Evolutionary conservation across 1,284 basidiomycete species (phyloP).

Genomic region (Rhodotorula glutinis): DNA sequence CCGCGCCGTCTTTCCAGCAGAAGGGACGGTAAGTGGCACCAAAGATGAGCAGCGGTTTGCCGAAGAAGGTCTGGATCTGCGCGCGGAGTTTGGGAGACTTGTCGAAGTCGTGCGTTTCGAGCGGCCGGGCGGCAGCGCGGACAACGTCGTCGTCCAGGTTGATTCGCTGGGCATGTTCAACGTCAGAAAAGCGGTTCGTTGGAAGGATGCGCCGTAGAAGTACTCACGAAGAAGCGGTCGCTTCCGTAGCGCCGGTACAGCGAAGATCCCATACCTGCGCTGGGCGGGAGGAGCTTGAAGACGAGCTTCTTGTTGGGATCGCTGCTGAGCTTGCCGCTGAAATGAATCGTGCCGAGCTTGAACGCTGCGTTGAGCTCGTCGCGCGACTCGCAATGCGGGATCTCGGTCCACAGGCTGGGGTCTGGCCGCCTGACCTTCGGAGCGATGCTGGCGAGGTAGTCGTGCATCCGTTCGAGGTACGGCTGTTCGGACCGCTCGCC

Average conservation of each 20-base stretch:
- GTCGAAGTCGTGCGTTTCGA: neutral
- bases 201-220: no score
- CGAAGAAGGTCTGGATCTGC: slow-evolving; percentile 13
- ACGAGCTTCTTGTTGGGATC: neutral
- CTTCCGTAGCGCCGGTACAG: slow-evolving; percentile 21
- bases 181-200: no score
- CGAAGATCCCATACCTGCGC: slow-evolving; percentile 13
- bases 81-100: neutral
- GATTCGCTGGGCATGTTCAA: slow-evolving; percentile 6
- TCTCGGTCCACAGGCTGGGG: slow-evolving; percentile 12
- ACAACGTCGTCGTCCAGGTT: slow-evolving; percentile 17
- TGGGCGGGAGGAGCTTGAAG: slow-evolving; percentile 15
- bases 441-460: slow-evolving; percentile 13
- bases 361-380: slow-evolving; percentile 28
- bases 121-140: neutral
- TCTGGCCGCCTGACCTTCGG: slow-evolving; percentile 2
- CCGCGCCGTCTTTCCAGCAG: slow-evolving; percentile 42
- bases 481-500: neutral
- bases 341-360: slow-evolving; percentile 19
- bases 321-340: slow-evolving; percentile 1
- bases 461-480: slow-evolving; percentile 6
- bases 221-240: slow-evolving; percentile 30
- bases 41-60: slow-evolving; percentile 19
- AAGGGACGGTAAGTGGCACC: slow-evolving; percentile 39
- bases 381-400: slow-evolving; percentile 23